These are phyloP conservation scores for Bipolaris oryzae DNA, from an alignment of 2,329 filamentous ascomycete species.

Conservation along the genomic window DNA sequence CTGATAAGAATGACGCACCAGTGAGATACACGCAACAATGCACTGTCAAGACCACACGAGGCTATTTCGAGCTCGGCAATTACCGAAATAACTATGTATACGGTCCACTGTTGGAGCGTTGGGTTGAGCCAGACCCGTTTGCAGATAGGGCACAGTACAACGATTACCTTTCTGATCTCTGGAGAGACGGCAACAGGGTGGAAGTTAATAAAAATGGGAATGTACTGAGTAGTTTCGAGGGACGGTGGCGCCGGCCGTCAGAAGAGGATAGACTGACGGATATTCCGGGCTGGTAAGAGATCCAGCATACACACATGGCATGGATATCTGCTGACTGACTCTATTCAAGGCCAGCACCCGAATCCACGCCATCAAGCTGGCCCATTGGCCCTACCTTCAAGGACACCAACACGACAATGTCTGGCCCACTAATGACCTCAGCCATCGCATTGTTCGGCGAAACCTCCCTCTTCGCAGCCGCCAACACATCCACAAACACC, in stretches of 20 bases:
- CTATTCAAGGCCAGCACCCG: background rate
- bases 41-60: constrained; percentile 16
- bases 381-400: background rate
- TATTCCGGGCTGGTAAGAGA: background rate
- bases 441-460: constrained; percentile 11
- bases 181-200: constrained; percentile 2
- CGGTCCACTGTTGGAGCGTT: constrained; percentile 14
- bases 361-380: background rate
- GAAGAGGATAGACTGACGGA: background rate
- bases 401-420: background rate
- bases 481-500: background rate
- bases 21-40: constrained; percentile 11
- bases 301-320: background rate
- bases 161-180: constrained; percentile 7
- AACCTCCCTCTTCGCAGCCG: constrained; percentile 4
- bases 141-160: constrained; percentile 6
- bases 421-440: constrained; percentile 12
- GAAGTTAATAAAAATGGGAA: background rate
- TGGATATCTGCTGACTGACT: background rate
- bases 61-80: constrained; percentile 27
- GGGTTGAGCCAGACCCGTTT: constrained; percentile 22
- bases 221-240: background rate
- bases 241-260: background rate
- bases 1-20: background rate
- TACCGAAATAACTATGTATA: constrained; percentile 2